Evolutionary conservation across 1,284 basidiomycete genomes (phyloP).

Genomic region (Papiliotrema flavescens): DNA sequence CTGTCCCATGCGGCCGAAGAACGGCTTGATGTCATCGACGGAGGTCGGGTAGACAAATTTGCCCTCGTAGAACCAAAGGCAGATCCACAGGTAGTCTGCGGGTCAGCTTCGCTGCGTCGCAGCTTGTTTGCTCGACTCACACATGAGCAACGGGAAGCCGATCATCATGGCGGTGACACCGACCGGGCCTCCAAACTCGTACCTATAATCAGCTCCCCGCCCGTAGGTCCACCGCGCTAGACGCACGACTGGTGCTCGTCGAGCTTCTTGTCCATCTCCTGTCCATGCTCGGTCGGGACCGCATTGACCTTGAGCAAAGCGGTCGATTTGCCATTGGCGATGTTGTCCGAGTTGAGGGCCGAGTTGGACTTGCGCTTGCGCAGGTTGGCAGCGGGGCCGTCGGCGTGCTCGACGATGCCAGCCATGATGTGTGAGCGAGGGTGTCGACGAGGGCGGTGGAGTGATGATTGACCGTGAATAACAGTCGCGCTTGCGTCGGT

Average conservation of each 20-base stretch:
- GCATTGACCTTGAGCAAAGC: slow-evolving; percentile 29
- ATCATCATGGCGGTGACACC: slow-evolving; percentile 93
- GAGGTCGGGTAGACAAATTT: slow-evolving; percentile 72
- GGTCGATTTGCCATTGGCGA: slow-evolving; percentile 22
- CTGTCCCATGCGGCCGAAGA: slow-evolving; percentile 74
- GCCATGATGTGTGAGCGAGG: not conserved
- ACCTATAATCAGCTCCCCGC: slow-evolving; percentile 52
- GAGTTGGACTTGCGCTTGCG: slow-evolving; percentile 23
- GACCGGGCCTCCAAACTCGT: slow-evolving; percentile 93
- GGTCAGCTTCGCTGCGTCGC: not conserved
- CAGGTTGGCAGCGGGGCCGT: slow-evolving; percentile 19
- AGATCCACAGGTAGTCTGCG: slow-evolving; percentile 99
- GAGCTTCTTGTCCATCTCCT: slow-evolving; percentile 64
- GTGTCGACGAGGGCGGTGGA: not conserved
- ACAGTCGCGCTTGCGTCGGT: too few relatives aligned
- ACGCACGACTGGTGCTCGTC: slow-evolving; percentile 70
- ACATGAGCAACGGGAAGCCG: slow-evolving; percentile 67
- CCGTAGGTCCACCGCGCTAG: not conserved
- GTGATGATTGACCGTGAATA: too few relatives aligned
- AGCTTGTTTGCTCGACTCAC: slow-evolving; percentile 26
- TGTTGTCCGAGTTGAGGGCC: slow-evolving; percentile 18
- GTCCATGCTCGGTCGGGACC: slow-evolving; percentile 60
- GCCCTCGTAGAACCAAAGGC: slow-evolving; percentile 94
- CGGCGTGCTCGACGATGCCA: not conserved
- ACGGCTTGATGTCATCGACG: slow-evolving; percentile 70